phyloP scores from a whole-genome alignment of 495 filamentous ascomycete species.

The Podospora fimiseda region DNA sequence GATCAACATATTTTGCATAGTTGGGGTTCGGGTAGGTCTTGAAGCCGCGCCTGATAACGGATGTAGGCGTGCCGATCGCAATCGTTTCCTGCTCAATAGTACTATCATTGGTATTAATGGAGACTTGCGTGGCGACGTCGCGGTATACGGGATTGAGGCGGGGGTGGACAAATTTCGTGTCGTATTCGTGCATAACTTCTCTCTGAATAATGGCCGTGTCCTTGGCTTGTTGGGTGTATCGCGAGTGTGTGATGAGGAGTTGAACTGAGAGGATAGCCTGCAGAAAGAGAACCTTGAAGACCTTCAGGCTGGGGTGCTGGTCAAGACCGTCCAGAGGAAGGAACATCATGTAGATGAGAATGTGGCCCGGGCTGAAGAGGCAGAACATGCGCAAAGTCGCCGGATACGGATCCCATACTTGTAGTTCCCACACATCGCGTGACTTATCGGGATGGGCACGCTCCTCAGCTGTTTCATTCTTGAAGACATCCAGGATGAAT shows the following conservation, averaged over 20 bases:
- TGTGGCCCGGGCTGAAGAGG: conserved; percentile 86
- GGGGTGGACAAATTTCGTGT: conserved; percentile 91
- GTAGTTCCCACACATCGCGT: conserved; percentile 90
- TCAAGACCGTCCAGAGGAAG: conserved; percentile 71
- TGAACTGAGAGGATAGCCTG: conserved; percentile 69
- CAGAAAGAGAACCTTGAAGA: conserved; percentile 71
- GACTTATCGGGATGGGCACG: conserved; percentile 78
- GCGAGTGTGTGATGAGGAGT: conserved; percentile 59
- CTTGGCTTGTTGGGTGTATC: conserved; percentile 77
- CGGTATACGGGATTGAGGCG: conserved; percentile 72
- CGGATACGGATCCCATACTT: conserved; percentile 87
- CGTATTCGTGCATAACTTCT: conserved; percentile 91
- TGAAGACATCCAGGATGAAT: conserved; percentile 62
- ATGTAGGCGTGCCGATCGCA: conserved; percentile 68
- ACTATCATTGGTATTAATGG: conserved; percentile 32
- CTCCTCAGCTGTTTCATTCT: conserved; percentile 54
- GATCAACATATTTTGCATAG: conserved; percentile 73
- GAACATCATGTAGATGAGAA: conserved; percentile 80
- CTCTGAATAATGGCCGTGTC: conserved; percentile 78
- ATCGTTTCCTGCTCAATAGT: conserved; percentile 48
- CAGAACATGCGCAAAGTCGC: conserved; percentile 78
- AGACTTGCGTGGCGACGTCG: conserved; percentile 75
- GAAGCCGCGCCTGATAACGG: conserved; percentile 74
- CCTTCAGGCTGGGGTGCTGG: conserved; percentile 72
- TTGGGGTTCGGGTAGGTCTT: conserved; percentile 82